Base-by-base conservation (phyloP, 2,329 filamentous ascomycete species). In the Aspergillus melleus region DNA sequence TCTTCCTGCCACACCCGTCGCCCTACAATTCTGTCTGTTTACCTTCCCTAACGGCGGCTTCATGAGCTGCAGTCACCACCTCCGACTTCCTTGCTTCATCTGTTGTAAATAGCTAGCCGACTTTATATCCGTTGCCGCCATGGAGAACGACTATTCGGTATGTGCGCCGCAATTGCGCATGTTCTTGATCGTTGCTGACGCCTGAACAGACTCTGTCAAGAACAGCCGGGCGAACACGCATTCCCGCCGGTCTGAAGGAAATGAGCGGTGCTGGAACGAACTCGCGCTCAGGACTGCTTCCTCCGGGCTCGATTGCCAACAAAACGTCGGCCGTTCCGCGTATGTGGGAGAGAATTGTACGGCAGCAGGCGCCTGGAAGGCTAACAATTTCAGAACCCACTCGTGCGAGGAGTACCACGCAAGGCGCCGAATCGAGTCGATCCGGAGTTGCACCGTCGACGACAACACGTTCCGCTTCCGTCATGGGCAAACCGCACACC, bases 251-350 rank as follows among this genome's bases (percentile, higher is more conserved):
- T 14, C 77, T 86, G 46, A 72, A 70, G 60, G 84, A 86, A 67
- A 76, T 86, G 72, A 81, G 78, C 30, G 75, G 80, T 4, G 78
- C 83, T 12, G 78, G 77, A 46, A 81, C 80, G 64, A 89, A 89
- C 65, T 82, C 84, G 44, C 72, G 72, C 55, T 76, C 75, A 1
- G 73, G 68, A 61, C 78, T 84, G 72, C 74, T 75, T 53, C 79
- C 80, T 11, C 76, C 77, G 22, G 72, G 76, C 19, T 72, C 75
- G 16, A 74, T 73, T 30, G 74, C 74, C 65, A 84, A 83, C 71
- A 80, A 81, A 55, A 77, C 78, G 44, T 79, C 79, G 61, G 73
- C 81, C 82, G 77, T 72, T 72, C 70, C 68, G 52, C 69, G 70
- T 73, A 70, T 65, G 70, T 59, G 59, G 36, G 42, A 46, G n/a